A percentile compares a stretch with the other conserved stretches of the same genome.
These are phyloP conservation scores for Pseudopyricularia cyperi DNA, from an alignment of 2,329 filamentous ascomycete genomes.

Conservation along the genomic window DNA sequence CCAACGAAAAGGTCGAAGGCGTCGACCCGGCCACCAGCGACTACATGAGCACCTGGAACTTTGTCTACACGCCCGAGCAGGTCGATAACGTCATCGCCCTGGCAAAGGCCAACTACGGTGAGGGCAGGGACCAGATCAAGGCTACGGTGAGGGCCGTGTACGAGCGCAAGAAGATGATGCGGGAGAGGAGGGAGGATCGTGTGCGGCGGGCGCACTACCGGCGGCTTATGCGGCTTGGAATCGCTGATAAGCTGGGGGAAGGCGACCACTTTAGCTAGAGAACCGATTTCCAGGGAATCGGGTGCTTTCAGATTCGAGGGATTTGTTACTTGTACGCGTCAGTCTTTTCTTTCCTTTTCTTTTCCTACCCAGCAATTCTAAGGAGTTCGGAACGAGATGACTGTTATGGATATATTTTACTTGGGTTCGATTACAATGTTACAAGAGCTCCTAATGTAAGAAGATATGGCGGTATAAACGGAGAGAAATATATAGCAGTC, in stretches of 20 bases:
- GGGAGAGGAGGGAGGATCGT: conserved; percentile 40
- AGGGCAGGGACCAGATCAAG: conserved; percentile 67
- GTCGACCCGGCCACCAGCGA: conserved; percentile 77
- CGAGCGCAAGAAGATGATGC: conserved; percentile 67
- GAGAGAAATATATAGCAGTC: too few relatives aligned
- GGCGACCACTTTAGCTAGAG: conserved; percentile 54
- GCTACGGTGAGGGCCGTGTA: conserved; percentile 78
- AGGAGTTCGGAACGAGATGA: too few relatives aligned
- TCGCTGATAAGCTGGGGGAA: conserved; percentile 43
- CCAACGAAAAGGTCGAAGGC: conserved; percentile 64
- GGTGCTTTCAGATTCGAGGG: background rate
- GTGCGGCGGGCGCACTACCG: conserved; percentile 25
- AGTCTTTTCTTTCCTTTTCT: too few relatives aligned
- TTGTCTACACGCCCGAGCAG: conserved; percentile 84
- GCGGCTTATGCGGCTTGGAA: conserved; percentile 33
- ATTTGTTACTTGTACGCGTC: too few relatives aligned
- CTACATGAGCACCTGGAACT: conserved; percentile 96
- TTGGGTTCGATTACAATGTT: too few relatives aligned
- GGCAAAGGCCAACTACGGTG: conserved; percentile 74
- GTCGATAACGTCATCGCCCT: conserved; percentile 74
- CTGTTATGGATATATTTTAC: too few relatives aligned
- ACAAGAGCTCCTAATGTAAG: too few relatives aligned
- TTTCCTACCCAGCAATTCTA: too few relatives aligned
- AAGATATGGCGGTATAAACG: too few relatives aligned
- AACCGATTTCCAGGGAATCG: background rate